Evolutionary conservation across 371 early-diverging fungal species (phyloP), one percentile per base, ranked within the genome.

Genomic region (Mucor circinelloides): DNA sequence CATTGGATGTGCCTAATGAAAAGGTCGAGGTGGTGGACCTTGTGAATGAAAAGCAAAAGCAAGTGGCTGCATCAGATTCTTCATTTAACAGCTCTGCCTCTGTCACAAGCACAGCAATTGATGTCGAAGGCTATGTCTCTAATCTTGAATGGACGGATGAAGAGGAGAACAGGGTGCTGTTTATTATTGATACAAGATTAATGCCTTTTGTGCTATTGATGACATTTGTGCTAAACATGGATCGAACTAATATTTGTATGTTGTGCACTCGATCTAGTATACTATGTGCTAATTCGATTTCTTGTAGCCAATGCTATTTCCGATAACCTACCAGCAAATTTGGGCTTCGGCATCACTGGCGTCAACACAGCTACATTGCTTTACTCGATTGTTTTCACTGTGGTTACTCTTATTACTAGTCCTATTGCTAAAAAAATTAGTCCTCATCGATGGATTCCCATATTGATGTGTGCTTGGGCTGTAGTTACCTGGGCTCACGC

Each of bases 401-500:
- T 78, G 17, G 67, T 76, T 36, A 73, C 82, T 2, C 52, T 88
- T 2, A 76, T 82, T 0, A 78, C 85, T 44, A 82, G 78, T 42
- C 73, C 84, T 62, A 67, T 88, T 55, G 84, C 81, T 9, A 85
- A 85, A 31, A 73, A 75, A 9, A 67, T 84, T 21, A 87, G 88
- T 23, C 77, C 89, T 7, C 86, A 87, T 58, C 60, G 77, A 13
- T 85, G 85, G 80, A 85, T 89, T 42, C 88, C 89, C 0, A 72
- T 85, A 42, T 66, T 90, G 25, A 89, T 90, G 88, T 71, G 67
- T 25, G 48, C 82, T 25, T 90, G 90, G 90, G 90, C 87, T 15
- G 55, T 84, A 12, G 78, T 83, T 0, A 86, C 87, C 0, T 85
- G 85, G 69, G 72, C 75, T 6, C 84, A 76, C 50, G 69, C 67